Evolutionary conservation across 2,329 filamentous ascomycete species (phyloP).

Genomic region (Elsinoe batatas): DNA sequence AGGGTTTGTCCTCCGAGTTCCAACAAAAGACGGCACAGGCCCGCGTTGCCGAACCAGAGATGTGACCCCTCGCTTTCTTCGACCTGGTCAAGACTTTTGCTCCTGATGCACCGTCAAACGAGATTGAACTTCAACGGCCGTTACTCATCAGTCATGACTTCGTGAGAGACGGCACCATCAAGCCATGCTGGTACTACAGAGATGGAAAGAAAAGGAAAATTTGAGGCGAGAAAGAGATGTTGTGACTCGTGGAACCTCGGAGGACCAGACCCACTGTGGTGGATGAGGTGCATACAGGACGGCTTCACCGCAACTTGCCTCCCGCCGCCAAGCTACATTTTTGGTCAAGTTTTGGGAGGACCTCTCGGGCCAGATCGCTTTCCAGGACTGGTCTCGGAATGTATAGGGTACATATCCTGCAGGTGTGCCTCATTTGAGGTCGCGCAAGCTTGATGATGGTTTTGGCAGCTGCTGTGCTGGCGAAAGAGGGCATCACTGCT

Average conservation of each 20-base stretch:
- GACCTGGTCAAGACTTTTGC: background rate
- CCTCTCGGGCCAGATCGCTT: conserved; percentile 2
- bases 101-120: conserved; percentile 6
- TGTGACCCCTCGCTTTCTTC: conserved; percentile 2
- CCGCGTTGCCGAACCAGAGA: conserved; percentile 2
- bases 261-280: background rate
- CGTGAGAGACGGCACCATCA: background rate
- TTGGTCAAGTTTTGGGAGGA: background rate
- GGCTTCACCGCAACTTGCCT: conserved; percentile 11
- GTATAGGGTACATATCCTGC: conserved; percentile 4
- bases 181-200: background rate
- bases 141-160: conserved; percentile 7
- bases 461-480: background rate
- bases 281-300: background rate
- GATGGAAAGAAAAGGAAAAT: conserved; percentile 1
- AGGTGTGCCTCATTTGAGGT: conserved; percentile 5
- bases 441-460: background rate
- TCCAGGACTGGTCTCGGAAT: background rate
- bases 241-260: conserved; percentile 6
- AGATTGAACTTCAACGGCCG: conserved; percentile 2
- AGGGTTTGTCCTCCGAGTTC: background rate
- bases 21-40: background rate
- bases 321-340: background rate
- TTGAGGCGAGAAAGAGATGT: background rate
- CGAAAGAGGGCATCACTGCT: too few relatives aligned